A percentile compares a stretch with the other conserved stretches of the same genome.
Conservation (phyloP, 2,329 filamentous ascomycete species). For the Colletotrichum aenigma region DNA sequence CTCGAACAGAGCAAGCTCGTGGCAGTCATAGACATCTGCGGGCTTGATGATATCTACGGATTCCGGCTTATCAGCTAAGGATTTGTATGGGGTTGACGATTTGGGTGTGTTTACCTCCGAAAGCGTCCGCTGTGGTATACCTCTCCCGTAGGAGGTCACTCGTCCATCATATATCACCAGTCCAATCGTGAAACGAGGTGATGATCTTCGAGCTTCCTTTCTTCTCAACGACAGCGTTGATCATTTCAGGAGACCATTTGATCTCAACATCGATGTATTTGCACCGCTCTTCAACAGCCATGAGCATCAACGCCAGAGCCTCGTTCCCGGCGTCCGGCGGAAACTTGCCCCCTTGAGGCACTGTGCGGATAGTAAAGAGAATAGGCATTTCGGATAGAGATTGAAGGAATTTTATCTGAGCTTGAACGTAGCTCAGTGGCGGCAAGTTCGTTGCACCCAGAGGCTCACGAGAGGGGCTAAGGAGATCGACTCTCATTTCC, state of each 20-base stretch:
- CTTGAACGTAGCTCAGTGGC: neutral
- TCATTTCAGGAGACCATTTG: neutral
- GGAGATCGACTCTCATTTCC: neutral
- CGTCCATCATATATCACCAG: neutral
- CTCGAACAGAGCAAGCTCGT: neutral
- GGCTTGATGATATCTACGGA: neutral
- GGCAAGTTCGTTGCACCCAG: neutral
- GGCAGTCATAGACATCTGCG: neutral
- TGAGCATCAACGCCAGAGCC: neutral
- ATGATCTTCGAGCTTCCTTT: neutral
- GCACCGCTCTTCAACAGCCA: neutral
- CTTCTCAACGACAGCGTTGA: neutral
- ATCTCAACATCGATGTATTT: neutral
- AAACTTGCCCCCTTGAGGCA: neutral
- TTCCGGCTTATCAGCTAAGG: fast-evolving
- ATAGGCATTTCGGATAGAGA: neutral
- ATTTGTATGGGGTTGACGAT: neutral
- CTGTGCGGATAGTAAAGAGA: neutral
- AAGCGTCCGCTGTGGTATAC: neutral
- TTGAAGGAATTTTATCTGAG: neutral
- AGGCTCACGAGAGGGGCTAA: neutral
- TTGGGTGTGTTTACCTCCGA: neutral
- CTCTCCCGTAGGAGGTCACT: neutral
- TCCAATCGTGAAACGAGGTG: neutral
- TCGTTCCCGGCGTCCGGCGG: neutral